Evolutionary conservation across 805 yeast species (phyloP).

Genomic region (Ogataea sp.): DNA sequence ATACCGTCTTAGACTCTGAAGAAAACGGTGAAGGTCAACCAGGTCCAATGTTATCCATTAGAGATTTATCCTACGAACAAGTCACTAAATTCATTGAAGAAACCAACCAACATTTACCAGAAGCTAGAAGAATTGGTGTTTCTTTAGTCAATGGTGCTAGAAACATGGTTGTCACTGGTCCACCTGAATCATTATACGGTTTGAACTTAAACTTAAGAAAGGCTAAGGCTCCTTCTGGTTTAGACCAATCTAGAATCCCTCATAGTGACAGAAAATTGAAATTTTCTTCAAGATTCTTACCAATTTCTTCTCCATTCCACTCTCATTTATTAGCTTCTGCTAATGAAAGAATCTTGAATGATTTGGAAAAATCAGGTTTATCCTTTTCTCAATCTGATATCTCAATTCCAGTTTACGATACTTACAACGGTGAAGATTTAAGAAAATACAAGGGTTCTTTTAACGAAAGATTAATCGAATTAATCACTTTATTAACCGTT

Average conservation of each 20-base stretch:
- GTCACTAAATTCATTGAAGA: conserved; percentile 72
- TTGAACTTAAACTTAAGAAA: conserved; percentile 85
- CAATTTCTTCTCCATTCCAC: conserved; percentile 96
- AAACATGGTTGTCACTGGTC: conserved; percentile 93
- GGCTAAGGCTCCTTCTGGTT: conserved; percentile 89
- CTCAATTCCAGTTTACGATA: conserved; percentile 85
- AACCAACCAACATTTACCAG: conserved; percentile 91
- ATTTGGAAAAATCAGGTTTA: conserved; percentile 51
- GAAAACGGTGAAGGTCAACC: conserved; percentile 96
- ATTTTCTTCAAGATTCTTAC: conserved; percentile 88
- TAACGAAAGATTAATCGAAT: conserved; percentile 62
- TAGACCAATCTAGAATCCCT: conserved; percentile 94
- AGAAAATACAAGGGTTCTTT: conserved; percentile 47
- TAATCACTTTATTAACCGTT: conserved; percentile 84
- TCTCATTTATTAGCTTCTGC: conserved; percentile 77
- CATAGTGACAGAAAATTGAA: conserved; percentile 88
- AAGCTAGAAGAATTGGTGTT: conserved; percentile 81
- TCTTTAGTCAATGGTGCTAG: conserved; percentile 94
- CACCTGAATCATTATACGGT: conserved; percentile 97
- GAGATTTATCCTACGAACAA: conserved; percentile 76
- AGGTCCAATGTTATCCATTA: conserved; percentile 92
- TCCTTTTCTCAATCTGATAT: conserved; percentile 48
- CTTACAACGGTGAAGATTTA: conserved; percentile 76
- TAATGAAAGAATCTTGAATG: conserved; percentile 54
- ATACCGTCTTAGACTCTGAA: conserved; percentile 83